phyloP scores from a whole-genome alignment of 1,139 yeast genomes.

The Suhomyces ambrosiae region DNA sequence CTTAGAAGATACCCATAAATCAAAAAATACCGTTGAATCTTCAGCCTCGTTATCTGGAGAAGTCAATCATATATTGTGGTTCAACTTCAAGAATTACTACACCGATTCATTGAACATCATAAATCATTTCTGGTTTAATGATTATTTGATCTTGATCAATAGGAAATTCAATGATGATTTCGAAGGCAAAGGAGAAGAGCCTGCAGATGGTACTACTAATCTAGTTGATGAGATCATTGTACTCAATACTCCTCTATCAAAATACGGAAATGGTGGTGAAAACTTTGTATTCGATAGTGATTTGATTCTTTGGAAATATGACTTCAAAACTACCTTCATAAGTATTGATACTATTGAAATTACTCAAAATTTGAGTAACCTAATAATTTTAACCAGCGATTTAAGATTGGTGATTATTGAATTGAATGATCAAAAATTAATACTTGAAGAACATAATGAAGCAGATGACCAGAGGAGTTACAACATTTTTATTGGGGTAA shows the following conservation, averaged over 20 bases:
- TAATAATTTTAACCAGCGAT: constrained; percentile 36
- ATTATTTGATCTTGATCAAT: constrained; percentile 39
- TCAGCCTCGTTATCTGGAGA: constrained; percentile 23
- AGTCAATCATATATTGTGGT: constrained; percentile 44
- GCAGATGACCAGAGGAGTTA: constrained; percentile 19
- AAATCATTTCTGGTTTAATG: constrained; percentile 39
- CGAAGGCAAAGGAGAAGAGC: constrained; percentile 15
- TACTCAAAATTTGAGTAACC: constrained; percentile 18
- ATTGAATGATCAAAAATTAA: constrained; percentile 18
- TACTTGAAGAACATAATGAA: constrained; percentile 10
- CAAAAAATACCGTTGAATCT: not conserved
- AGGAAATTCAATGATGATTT: constrained; percentile 27
- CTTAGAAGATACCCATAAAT: not conserved
- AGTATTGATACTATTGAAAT: constrained; percentile 25
- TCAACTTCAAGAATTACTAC: constrained; percentile 38
- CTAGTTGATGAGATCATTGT: constrained; percentile 43
- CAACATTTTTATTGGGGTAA: constrained; percentile 35
- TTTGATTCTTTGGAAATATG: constrained; percentile 43
- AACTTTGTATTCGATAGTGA: constrained; percentile 43
- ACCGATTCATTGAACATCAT: constrained; percentile 39
- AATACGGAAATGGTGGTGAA: constrained; percentile 37
- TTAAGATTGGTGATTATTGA: constrained; percentile 36
- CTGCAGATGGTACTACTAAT: constrained; percentile 38
- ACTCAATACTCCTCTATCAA: constrained; percentile 35
- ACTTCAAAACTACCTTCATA: constrained; percentile 33